A percentile compares a stretch with the other conserved stretches of the same genome.
These are phyloP conservation scores for Penicillium sp. DNA, from an alignment of 2,329 filamentous ascomycete species.

Conservation along the genomic window DNA sequence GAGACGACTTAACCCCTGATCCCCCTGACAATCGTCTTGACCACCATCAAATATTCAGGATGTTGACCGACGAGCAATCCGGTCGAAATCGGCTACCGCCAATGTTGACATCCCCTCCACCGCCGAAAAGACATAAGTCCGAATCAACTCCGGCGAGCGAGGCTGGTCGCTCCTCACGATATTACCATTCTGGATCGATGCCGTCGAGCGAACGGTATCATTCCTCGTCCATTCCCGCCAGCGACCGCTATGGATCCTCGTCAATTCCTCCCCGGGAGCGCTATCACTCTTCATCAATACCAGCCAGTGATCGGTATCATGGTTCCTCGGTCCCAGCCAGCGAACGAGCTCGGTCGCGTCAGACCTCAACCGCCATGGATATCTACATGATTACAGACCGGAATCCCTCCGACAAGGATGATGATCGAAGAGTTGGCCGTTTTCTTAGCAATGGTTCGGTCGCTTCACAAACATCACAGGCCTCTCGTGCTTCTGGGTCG, in stretches of 20 bases:
- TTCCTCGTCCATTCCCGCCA: constrained; percentile 32
- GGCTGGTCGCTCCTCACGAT: constrained; percentile 24
- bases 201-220: constrained; percentile 30
- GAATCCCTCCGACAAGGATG: constrained; percentile 28
- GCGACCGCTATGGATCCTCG: constrained; percentile 18
- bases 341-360: constrained; percentile 34
- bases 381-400: constrained; percentile 40
- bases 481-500: constrained; percentile 25
- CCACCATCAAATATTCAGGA: constrained; percentile 2
- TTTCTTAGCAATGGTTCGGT: constrained; percentile 39
- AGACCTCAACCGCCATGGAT: constrained; percentile 44
- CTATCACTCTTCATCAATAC: neutral
- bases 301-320: neutral
- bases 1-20: neutral
- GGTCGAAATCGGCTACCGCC: constrained; percentile 22
- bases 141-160: constrained; percentile 29
- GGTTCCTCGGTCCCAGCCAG: neutral
- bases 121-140: constrained; percentile 31
- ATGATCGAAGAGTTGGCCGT: constrained; percentile 26
- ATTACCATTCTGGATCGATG: constrained; percentile 33
- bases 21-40: neutral
- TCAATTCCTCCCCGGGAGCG: constrained; percentile 6
- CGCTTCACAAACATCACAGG: constrained; percentile 27
- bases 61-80: constrained; percentile 18
- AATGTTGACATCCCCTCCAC: constrained; percentile 27